phyloP scores from a whole-genome alignment of 225 moss, liverwort and hornwort genomes.

The Pseudoscleropodium purum region DNA sequence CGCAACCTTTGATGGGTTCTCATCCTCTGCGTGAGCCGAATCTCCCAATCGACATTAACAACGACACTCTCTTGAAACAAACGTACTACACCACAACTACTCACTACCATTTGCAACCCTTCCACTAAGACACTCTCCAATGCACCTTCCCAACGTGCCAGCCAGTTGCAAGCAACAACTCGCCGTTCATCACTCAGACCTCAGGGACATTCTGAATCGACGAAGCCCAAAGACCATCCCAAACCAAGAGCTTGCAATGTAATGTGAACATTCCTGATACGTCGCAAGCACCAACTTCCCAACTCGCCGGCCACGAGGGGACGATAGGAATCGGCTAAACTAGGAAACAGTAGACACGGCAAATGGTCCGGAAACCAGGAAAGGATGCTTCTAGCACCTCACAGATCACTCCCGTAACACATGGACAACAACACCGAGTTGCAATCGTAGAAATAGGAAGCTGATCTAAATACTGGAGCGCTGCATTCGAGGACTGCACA shows the following conservation, averaged over 20 bases:
- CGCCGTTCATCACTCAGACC: not conserved
- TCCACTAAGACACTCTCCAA: not conserved
- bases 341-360: not conserved
- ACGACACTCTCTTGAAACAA: constrained; percentile 21
- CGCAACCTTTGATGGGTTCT: constrained; percentile 86
- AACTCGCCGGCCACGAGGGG: not conserved
- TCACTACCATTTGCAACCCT: not conserved
- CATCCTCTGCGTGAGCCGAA: constrained; percentile 84
- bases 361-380: not conserved
- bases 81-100: not conserved
- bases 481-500: not conserved
- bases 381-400: not conserved
- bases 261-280: not conserved
- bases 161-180: not conserved
- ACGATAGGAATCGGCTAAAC: not conserved
- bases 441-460: not conserved
- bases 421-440: not conserved
- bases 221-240: not conserved
- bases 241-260: not conserved
- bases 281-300: not conserved
- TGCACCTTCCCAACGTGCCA: not conserved
- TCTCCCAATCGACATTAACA: constrained; percentile 69
- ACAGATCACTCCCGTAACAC: not conserved
- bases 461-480: not conserved
- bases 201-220: not conserved